Evolutionary conservation across 306 rosid species (phyloP), one percentile per base, ranked within the genome.

Genomic region (Cajanus cajan): DNA sequence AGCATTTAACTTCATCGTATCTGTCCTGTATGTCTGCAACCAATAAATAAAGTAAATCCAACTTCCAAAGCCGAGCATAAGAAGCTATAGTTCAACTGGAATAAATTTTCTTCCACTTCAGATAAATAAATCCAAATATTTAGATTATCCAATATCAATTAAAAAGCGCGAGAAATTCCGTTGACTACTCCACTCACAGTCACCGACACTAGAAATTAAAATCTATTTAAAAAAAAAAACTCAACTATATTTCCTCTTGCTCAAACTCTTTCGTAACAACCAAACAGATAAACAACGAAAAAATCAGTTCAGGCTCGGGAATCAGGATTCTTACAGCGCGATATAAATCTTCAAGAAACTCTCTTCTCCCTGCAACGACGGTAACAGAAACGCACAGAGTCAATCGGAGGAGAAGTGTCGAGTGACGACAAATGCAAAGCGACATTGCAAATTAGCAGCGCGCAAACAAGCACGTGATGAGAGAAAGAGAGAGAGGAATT

Each of bases 331-430:
- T 86, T 94, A 94, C 98, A 78, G 78, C 84, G 72, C 88, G 89
- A 34, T 90, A 83, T 21, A 94, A 78, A 81, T 94, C 97, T 55
- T 92, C 92, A n/a, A 80, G 71, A 73, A 89, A 90, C n/a, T 90
- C 97, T 55, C 80, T 84, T 85, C 85, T 85, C 14, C 94, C 98
- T 94, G 94, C 81, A 79, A 81, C 16, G 71, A 82, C 5, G 54
- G 8, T n/a, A 8, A 25, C 43, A 73, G 41, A 82, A 75, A 65
- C 40, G 69, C 87, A 63, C 74, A 59, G 55, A 63, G 82, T 68
- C 76, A 79, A 70, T 71, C 31, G 70, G 8, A 69, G 43, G 14
- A 66, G 31, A 18, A 51, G 0, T 18, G 15, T 1, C 4, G 0
- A 34, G 68, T 21, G 19, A 69, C 2, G 18, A 10, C 16, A 25